Base-by-base conservation (phyloP, 805 yeast genomes). In the Candida ulmi region DNA sequence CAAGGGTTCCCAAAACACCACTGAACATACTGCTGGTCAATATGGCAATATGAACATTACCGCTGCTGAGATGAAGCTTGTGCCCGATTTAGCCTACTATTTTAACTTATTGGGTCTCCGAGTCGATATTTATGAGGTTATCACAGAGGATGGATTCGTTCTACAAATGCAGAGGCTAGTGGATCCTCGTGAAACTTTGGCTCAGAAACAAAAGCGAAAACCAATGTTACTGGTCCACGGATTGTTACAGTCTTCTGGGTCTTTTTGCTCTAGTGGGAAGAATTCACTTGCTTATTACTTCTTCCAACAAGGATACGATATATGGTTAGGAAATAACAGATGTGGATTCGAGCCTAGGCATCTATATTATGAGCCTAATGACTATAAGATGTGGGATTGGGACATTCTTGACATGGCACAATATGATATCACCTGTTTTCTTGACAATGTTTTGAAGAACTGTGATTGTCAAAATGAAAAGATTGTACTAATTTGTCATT, bases 291-390 rank as follows among this genome's bases (percentile, higher is more conserved):
- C 91, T 0, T 76, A 70, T 57, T 71, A 68, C 54, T 68, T 69
- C 36, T 60, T 62, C 29, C 63, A 66, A 25, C 60, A 66, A 19
- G 90, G 93, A 0, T 86, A 71, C 52, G 96, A 88, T 50, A 88
- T 88, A 8, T 88, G 96, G 96, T 58, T 88, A 39, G 96, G 96
- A 1, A 87, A 88, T 54, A 90, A 88, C 55, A 64, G 99, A 45
- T 83, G 96, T 48, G 95, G 96, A 6, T 84, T 90, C 55, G 67
- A 74, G 30, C 85, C 95, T 0, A 64, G 70, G 37, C 95, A 90
- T 63, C 60, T 68, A 43, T 60, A 60, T 41, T 70, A 66, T 45
- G 63, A 67, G 28, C 45, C 63, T 5, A 49, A 52, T 40, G 72
- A 74, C 48, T 67, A 68, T 2, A 52, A 66, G 37, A 84, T 83